These are phyloP conservation scores for Rhododendron williamsianum DNA, from an alignment of 148 eudicot species.

Conservation along the genomic window DNA sequence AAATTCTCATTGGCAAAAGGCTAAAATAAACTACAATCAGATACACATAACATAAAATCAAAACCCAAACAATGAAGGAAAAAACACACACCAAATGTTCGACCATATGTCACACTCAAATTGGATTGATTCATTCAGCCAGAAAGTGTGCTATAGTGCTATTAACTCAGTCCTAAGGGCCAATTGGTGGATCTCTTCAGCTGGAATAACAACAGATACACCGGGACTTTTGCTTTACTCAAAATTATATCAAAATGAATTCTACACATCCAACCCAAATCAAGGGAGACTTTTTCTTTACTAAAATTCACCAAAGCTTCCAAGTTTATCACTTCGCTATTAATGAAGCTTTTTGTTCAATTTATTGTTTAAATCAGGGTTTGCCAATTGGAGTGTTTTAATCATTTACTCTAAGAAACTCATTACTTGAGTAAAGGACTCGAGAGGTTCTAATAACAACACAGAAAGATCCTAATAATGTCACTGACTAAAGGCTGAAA, in stretches of 20 bases:
- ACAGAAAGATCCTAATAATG: too few species aligned
- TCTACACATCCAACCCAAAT: too few species aligned
- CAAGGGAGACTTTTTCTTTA: too few species aligned
- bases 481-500: not conserved
- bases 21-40: not conserved
- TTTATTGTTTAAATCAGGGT: not conserved
- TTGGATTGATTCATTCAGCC: not conserved
- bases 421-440: not conserved
- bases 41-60: not conserved
- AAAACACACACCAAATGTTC: slow-evolving; percentile 16
- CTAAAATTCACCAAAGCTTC: too few species aligned
- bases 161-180: not conserved
- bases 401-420: not conserved
- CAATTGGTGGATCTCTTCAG: not conserved
- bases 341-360: not conserved
- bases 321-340: not conserved
- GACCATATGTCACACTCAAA: slow-evolving; percentile 24
- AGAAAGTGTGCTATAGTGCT: not conserved
- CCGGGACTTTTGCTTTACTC: too few species aligned
- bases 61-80: not conserved
- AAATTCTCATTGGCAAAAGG: not conserved
- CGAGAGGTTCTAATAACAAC: too few species aligned
- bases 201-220: not conserved
- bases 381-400: not conserved
- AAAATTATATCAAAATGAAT: too few species aligned